Conservation (phyloP, 805 yeast species). For the Zygoascus bituminiphila region DNA sequence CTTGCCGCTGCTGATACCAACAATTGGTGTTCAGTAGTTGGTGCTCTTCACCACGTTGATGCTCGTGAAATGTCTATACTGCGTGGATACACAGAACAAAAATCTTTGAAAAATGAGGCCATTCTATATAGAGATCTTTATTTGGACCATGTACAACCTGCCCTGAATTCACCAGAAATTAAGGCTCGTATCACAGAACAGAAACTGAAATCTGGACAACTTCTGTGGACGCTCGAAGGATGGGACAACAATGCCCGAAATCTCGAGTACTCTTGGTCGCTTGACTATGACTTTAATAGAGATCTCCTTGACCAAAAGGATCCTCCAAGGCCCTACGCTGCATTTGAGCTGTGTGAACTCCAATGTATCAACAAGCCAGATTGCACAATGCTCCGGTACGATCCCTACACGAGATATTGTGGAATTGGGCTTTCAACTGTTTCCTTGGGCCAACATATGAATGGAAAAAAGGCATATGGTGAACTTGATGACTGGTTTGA, state of each 20-base stretch:
- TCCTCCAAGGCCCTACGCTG: constrained; percentile 15
- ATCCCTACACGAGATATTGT: constrained; percentile 21
- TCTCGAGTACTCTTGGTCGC: constrained; percentile 11
- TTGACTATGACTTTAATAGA: constrained; percentile 5
- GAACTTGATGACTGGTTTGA: not conserved
- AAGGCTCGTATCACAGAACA: not conserved
- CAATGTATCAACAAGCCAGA: constrained; percentile 17
- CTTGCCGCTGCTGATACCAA: constrained; percentile 10
- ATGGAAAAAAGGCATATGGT: constrained; percentile 11
- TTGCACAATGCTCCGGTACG: constrained; percentile 23
- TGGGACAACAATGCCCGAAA: constrained; percentile 26
- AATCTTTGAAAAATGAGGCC: not conserved
- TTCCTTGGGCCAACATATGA: constrained; percentile 23
- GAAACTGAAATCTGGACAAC: not conserved
- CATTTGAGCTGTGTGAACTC: constrained; percentile 18
- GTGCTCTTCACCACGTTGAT: constrained; percentile 22
- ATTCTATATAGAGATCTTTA: not conserved
- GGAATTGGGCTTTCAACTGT: constrained; percentile 23
- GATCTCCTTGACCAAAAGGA: not conserved
- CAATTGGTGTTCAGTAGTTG: constrained; percentile 26
- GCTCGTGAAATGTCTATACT: not conserved
- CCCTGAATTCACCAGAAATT: not conserved
- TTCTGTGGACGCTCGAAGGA: constrained; percentile 7
- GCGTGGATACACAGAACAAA: not conserved
- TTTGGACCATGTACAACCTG: not conserved